Evolutionary conservation across 176 grass and related monocot species (phyloP), one percentile per base, ranked within the genome.

Genomic region (Hyparrhenia diplandra): DNA sequence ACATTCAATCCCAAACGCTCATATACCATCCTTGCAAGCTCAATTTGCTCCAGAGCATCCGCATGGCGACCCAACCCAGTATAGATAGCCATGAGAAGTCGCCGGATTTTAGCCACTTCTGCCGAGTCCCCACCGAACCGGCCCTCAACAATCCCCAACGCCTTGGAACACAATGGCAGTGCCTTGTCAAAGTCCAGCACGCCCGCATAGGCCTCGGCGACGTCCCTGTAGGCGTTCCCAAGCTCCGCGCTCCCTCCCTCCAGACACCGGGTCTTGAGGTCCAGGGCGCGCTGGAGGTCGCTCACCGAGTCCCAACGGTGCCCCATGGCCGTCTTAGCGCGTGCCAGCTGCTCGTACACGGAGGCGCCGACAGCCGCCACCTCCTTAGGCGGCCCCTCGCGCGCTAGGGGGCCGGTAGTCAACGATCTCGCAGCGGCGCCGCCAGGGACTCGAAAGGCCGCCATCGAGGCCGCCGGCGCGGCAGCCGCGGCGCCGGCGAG

Each of bases 151-250:
- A 95, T 86, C 28, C 84, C 73, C n/a, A 95, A 47, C 14, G 88
- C 87, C 78, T 86, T 88, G 9, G 82, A 66, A 70, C 78, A 91
- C 62, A 88, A 18, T 0, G 88, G 79, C 84, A 98, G 64, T 8
- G 92, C 90, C 74, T 93, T 85, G 14, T 84, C 85, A 34, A 91
- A 93, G 43, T 81, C 69, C 41, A n/a, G n/a, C n/a, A 90, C 88
- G 2, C 79, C 58, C 18, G 52, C 61, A 35, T 87, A 94, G 45
- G 79, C 86, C 79, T 98, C 88, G 0, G 88, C 86, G 13, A 74
- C 81, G 28, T 91, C 77, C 64, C 83, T n/a, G 84, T 80, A 95
- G 30, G 90, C 70, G 34, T 75, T 45, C 13, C 86, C 79, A 25
- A 98, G 20, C 60, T 94, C 90, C 28, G n/a, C 18, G 85, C 34